Evolutionary conservation across 805 yeast genomes (phyloP), one percentile per base, ranked within the genome.

Genomic region (Candida corydali): DNA sequence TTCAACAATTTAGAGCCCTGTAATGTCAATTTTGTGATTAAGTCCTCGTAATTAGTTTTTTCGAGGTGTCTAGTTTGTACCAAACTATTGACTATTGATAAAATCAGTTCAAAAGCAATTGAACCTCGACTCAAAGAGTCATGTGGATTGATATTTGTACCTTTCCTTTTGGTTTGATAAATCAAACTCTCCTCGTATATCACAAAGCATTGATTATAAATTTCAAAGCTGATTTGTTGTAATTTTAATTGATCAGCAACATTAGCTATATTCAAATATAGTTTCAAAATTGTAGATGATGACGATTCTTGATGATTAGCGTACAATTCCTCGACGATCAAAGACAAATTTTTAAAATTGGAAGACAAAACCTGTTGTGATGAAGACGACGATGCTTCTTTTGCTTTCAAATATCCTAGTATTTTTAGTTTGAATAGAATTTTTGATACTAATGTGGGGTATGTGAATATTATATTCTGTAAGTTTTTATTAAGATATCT

Each of bases 1-100:
- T 86, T 87, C 51, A 91, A 69, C 34, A 93, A 69, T 57, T 86
- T 86, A 10, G 95, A 86, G 4, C 95, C 95, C 51, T 87, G 86
- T 32, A 89, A 63, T 1, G 96, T 87, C 32, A 89, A 74, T 55
- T 88, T 83, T 11, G 94, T 84, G 34, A 89, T 87, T 46, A 91
- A 66, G 3, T 78, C 75, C 47, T 87, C 93, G 59, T 86, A 91
- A 55, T 78, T 85, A 22, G 84, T 94, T 31, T 69, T 62, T 31
- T 69, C 66, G 54, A 76, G 61, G 38, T 65, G 64, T 34, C 74
- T 61, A 40, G 69, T 61, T 12, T 54, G 54, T 29, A 64, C 58
- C 40, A 76, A 52, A 40, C 66, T 71, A 44, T 70, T 73, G 16
- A 72, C 70, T 5, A 76, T 70, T 36, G 59, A 47, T 30, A 73